Evolutionary conservation across 805 yeast species (phyloP).

Genomic region (Blastobotrys chiropterorum): DNA sequence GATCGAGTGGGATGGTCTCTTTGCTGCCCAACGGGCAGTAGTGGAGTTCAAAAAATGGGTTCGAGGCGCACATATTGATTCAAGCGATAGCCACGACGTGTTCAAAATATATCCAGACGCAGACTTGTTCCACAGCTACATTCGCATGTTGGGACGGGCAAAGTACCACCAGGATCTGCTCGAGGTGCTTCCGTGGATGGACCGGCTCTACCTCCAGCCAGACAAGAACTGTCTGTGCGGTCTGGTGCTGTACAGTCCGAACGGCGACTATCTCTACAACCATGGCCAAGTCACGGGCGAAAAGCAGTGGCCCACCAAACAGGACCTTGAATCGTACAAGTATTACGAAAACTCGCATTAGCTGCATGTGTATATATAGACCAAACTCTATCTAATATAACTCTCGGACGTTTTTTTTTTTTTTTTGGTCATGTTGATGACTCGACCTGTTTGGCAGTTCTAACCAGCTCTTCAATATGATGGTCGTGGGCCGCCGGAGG

Average conservation of each 20-base stretch:
- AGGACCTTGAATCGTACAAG: constrained; percentile 22
- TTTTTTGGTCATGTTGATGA: background rate
- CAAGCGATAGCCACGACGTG: constrained; percentile 23
- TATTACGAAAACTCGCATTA: background rate
- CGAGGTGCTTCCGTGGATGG: constrained; percentile 51
- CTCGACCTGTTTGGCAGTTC: constrained; percentile 22
- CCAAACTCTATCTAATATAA: no score
- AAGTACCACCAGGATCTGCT: constrained; percentile 45
- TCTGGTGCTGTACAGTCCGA: constrained; percentile 31
- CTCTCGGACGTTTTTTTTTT: no score
- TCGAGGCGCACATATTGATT: constrained; percentile 31
- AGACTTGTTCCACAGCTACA: constrained; percentile 47
- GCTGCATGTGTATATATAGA: no score
- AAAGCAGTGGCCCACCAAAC: constrained; percentile 20
- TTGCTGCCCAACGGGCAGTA: constrained; percentile 56
- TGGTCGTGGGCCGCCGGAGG: constrained; percentile 35
- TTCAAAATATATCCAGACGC: constrained; percentile 40
- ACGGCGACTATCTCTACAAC: constrained; percentile 23
- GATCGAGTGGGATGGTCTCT: constrained; percentile 43
- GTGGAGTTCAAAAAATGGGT: constrained; percentile 46
- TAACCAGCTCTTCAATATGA: constrained; percentile 37
- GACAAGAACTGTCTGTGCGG: constrained; percentile 34
- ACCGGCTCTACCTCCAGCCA: constrained; percentile 40
- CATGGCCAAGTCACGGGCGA: constrained; percentile 24
- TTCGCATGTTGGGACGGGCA: constrained; percentile 42